phyloP scores from a whole-genome alignment of 805 yeast species.

The Zygotorulaspora danielsina region DNA sequence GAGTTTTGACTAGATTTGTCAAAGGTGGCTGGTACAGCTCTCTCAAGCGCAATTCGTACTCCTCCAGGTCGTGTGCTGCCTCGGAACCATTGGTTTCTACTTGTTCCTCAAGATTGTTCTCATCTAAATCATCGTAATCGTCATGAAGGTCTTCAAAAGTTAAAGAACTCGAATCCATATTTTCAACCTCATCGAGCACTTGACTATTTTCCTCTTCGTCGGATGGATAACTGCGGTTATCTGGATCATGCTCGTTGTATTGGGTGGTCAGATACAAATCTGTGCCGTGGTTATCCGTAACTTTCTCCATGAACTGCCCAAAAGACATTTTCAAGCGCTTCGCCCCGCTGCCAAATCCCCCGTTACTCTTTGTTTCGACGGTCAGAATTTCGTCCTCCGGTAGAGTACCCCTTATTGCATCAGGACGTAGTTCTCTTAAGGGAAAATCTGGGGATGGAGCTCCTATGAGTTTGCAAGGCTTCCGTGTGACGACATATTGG shows the following conservation, averaged over 20 bases:
- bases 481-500: conserved; percentile 40
- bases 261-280: conserved; percentile 65
- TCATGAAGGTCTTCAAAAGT: conserved; percentile 25
- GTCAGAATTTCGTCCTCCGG: conserved; percentile 40
- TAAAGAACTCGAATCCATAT: conserved; percentile 19
- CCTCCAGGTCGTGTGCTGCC: conserved; percentile 27
- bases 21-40: conserved; percentile 63
- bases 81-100: conserved; percentile 11
- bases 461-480: conserved; percentile 50
- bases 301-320: conserved; percentile 42
- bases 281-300: conserved; percentile 41
- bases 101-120: conserved; percentile 21
- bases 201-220: conserved; percentile 25
- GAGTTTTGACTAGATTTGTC: conserved; percentile 37
- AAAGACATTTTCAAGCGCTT: conserved; percentile 49
- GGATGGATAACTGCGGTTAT: conserved; percentile 21
- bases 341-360: conserved; percentile 68
- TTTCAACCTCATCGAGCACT: conserved; percentile 18
- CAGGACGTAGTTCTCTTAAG: conserved; percentile 34
- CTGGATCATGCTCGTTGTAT: conserved; percentile 45
- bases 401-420: conserved; percentile 38
- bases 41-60: conserved; percentile 40
- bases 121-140: conserved; percentile 29
- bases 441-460: conserved; percentile 34
- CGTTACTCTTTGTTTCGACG: conserved; percentile 53